Percentiles rank a stretch among this genome's conserved stretches.
These are phyloP conservation scores for Wallacemonas sp. DNA, from an alignment of 208 protist genomes.

Conservation along the genomic window DNA sequence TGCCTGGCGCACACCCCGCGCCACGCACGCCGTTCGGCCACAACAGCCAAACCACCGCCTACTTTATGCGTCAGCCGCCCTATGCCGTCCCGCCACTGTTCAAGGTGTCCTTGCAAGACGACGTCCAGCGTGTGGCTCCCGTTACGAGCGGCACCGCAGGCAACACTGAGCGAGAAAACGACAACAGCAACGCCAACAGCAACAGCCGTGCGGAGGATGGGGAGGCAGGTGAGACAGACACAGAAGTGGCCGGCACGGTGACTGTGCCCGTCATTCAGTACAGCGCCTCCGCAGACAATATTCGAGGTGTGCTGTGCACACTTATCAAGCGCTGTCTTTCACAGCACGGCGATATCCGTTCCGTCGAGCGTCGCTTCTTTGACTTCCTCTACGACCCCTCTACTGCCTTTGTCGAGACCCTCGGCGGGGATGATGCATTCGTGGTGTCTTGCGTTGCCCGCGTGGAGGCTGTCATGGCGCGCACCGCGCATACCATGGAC, in stretches of 20 bases:
- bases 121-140: slow-evolving; percentile 2
- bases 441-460: slow-evolving; percentile 54
- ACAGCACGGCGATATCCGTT: slow-evolving; percentile 77
- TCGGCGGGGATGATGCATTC: slow-evolving; percentile 42
- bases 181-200: background rate
- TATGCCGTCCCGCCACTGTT: slow-evolving; percentile 63
- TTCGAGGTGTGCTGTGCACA: slow-evolving; percentile 57
- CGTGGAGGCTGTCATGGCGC: slow-evolving; percentile 52
- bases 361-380: slow-evolving; percentile 88
- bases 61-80: slow-evolving; percentile 29
- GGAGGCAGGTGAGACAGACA: background rate
- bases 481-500: slow-evolving; percentile 45
- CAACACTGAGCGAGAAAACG: background rate
- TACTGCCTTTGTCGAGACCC: slow-evolving; percentile 65
- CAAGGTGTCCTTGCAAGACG: slow-evolving; percentile 47
- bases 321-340: slow-evolving; percentile 78
- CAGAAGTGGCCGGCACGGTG: background rate
- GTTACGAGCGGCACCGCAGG: background rate
- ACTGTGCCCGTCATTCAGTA: slow-evolving; percentile 31
- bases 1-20: slow-evolving; percentile 24
- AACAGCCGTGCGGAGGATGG: background rate
- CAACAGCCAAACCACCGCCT: slow-evolving; percentile 29
- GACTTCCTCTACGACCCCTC: slow-evolving; percentile 89
- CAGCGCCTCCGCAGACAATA: slow-evolving; percentile 48
- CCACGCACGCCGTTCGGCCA: slow-evolving; percentile 40